Percentiles rank a stretch among this genome's conserved stretches.
These are phyloP conservation scores for Mycena vulgaris DNA, from an alignment of 768 basidiomycete species.

Conservation along the genomic window DNA sequence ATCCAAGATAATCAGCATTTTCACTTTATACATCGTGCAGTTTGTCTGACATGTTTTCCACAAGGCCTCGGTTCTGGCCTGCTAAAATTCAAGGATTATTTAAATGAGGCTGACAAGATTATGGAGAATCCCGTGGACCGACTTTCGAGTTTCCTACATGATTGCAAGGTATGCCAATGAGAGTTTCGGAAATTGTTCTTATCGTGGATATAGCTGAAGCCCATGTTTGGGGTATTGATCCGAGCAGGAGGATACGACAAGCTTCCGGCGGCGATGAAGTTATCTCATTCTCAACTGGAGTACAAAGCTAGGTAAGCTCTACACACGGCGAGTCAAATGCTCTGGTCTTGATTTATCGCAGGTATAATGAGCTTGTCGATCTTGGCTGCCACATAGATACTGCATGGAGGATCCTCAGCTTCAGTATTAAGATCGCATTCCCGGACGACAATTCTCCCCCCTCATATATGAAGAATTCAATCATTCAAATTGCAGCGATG, in stretches of 20 bases:
- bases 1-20: not conserved
- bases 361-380: not conserved
- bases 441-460: not conserved
- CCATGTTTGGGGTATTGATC: not conserved
- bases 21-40: not conserved
- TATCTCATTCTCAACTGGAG: not conserved
- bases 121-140: not conserved
- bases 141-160: not conserved
- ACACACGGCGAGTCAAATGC: not conserved
- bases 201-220: not conserved
- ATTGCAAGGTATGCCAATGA: not conserved
- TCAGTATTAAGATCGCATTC: not conserved
- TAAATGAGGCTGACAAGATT: not conserved
- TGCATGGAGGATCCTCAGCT: conserved; percentile 6
- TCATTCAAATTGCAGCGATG: conserved; percentile 1
- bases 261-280: not conserved
- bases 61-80: not conserved
- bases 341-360: not conserved
- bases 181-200: not conserved
- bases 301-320: not conserved
- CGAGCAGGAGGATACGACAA: not conserved
- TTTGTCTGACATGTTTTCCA: not conserved
- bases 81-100: not conserved
- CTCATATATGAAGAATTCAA: not conserved
- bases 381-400: not conserved